Evolutionary conservation across 73 alveolate species (phyloP), one percentile per base, ranked within the genome.

Genomic region (Effrenium voratum): DNA sequence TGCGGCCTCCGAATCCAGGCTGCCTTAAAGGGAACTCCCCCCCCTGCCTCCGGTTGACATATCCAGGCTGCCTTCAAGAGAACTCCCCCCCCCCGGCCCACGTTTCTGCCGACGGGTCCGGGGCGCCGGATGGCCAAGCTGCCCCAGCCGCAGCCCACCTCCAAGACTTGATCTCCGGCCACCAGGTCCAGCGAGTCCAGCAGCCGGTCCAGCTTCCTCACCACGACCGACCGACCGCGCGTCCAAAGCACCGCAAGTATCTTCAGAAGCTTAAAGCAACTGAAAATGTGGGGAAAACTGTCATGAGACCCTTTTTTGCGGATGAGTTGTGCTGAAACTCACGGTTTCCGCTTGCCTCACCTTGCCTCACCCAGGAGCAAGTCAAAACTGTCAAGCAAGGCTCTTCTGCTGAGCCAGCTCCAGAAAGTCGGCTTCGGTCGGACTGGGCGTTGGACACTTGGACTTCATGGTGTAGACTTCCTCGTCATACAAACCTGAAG

Each of bases 121-220:
- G 44, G 80, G 81, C 59, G n/a, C 93, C 93, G 73, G 59, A 84
- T 84, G 80, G 93, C 93, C 79, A 84, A 47, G 63, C 93, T 84
- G 57, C 93, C 93, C 93, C 93, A 84, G 41, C 93, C 93, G 28
- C 93, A 50, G 55, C 93, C 93, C 44, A 84, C 93, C 32, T 84
- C 93, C 41, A 84, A 43, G 16, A 84, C 93, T 32, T 84, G 93
- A 57, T 84, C 93, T 3, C 93, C 93, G 6, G 77, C 46, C 45
- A 22, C 57, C 80, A 84, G 44, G 45, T 84, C 93, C 59, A 84
- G 38, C 28, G 55, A 59, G 80, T 84, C 93, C 52, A 84, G 32
- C 63, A 84, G 32, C 41, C 93, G 93, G 44, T 84, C 93, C 59
- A 84, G 50, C 93, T 84, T 84, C 93, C 93, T 84, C 30, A 34